These are phyloP conservation scores for Pinus tabuliformis DNA, from an alignment of 75 land plant species.

Conservation along the genomic window DNA sequence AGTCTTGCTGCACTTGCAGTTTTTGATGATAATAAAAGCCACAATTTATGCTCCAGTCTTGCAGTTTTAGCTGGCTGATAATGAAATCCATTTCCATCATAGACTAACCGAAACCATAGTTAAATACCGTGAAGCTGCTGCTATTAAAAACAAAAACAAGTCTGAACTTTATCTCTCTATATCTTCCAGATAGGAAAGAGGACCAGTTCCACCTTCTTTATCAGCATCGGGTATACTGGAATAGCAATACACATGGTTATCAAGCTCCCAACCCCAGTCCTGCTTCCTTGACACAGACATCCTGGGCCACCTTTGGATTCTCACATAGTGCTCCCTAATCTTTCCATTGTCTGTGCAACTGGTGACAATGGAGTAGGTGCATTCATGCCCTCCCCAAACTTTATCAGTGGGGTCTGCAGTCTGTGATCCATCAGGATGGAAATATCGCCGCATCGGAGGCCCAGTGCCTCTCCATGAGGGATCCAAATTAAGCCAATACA, in stretches of 20 bases:
- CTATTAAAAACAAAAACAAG: too few relatives aligned
- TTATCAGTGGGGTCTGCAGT: slow-evolving; percentile 58
- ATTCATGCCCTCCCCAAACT: slow-evolving; percentile 83
- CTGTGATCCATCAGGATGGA: slow-evolving; percentile 65
- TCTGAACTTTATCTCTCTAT: too few relatives aligned
- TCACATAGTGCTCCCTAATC: slow-evolving; percentile 64
- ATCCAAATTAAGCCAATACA: slow-evolving; percentile 71
- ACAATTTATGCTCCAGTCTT: too few relatives aligned
- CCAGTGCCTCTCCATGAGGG: slow-evolving; percentile 67
- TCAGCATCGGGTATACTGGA: slow-evolving; percentile 60
- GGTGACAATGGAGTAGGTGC: slow-evolving; percentile 49
- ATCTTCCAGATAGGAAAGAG: slow-evolving; percentile 14
- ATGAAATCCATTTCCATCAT: too few relatives aligned
- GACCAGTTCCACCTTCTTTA: slow-evolving; percentile 62
- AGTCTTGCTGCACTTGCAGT: too few relatives aligned
- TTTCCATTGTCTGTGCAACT: slow-evolving; percentile 11
- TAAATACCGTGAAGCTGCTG: too few relatives aligned
- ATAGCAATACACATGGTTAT: slow-evolving; percentile 47
- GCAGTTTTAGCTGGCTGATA: too few relatives aligned
- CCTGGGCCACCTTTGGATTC: slow-evolving; percentile 69
- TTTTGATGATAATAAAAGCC: too few relatives aligned
- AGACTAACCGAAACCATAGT: too few relatives aligned
- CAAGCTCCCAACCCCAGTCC: slow-evolving; percentile 79
- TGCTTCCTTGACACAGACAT: slow-evolving; percentile 47
- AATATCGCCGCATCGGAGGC: slow-evolving; percentile 64